A percentile compares a stretch with the other conserved stretches of the same genome.
Evolutionary conservation across 2,329 filamentous ascomycete genomes (phyloP).

Genomic region (Paramyrothecium roridum): DNA sequence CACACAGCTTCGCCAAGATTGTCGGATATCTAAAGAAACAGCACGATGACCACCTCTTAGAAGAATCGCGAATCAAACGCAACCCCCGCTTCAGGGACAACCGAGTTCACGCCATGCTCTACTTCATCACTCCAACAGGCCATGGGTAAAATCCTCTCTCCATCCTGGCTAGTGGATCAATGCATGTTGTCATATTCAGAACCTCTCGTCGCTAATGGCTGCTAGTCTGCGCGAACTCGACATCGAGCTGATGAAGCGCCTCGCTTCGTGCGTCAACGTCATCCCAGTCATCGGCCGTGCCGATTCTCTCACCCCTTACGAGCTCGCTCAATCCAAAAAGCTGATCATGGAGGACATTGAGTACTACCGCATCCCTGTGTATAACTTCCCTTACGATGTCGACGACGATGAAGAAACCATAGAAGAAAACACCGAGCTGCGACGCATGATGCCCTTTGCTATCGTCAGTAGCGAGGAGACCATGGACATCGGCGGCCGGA

Average conservation of each 20-base stretch:
- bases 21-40: slow-evolving; percentile 98
- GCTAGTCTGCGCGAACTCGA: slow-evolving; percentile 91
- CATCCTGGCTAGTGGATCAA: not conserved
- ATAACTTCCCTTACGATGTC: slow-evolving; percentile 99
- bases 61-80: slow-evolving; percentile 99
- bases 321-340: slow-evolving; percentile 99
- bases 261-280: slow-evolving; percentile 96
- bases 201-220: not conserved
- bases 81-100: slow-evolving; percentile 99
- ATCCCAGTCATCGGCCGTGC: slow-evolving; percentile 99
- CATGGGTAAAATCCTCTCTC: slow-evolving; percentile 67
- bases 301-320: slow-evolving; percentile 92
- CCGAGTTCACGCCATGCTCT: slow-evolving; percentile 94
- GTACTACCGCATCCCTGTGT: slow-evolving; percentile 98
- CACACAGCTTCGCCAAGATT: slow-evolving; percentile 84
- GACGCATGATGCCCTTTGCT: slow-evolving; percentile 97
- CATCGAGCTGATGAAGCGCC: slow-evolving; percentile 99
- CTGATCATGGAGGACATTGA: slow-evolving; percentile 99
- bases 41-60: slow-evolving; percentile 98
- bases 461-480: slow-evolving; percentile 97
- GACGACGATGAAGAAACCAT: slow-evolving; percentile 99
- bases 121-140: slow-evolving; percentile 98
- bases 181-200: not conserved
- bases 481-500: slow-evolving; percentile 88
- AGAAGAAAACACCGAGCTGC: slow-evolving; percentile 96